A percentile compares a stretch with the other conserved stretches of the same genome.
Evolutionary conservation across 139 green algal species (phyloP).

Genomic region (Ettlia oleoabundans): DNA sequence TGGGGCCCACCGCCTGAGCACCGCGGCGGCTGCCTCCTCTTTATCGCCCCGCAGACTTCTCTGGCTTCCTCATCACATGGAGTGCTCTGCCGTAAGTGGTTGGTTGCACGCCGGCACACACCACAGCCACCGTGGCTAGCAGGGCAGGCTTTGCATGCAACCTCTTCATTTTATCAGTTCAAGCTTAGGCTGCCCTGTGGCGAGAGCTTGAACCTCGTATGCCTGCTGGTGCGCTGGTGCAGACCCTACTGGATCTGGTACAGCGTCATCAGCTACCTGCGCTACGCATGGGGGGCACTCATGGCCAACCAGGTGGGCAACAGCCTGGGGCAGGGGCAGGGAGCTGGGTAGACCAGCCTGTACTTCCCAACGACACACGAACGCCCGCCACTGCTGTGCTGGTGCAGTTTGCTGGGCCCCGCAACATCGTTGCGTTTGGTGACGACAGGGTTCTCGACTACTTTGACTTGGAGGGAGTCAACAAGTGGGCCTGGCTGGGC

Average conservation of each 20-base stretch:
- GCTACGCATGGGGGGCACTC: slow-evolving; percentile 31
- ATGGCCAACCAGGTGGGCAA: slow-evolving; percentile 56
- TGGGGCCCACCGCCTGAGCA: neutral
- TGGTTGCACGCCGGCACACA: neutral
- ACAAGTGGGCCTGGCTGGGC: slow-evolving; percentile 13
- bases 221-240: too few species aligned
- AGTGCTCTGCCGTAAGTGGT: slow-evolving; percentile 54
- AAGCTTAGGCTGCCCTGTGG: too few species aligned
- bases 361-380: neutral
- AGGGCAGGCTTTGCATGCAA: neutral
- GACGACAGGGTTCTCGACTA: neutral
- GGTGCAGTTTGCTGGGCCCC: neutral
- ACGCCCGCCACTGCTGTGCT: neutral
- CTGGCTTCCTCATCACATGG: slow-evolving; percentile 49
- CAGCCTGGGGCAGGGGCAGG: neutral
- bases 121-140: neutral
- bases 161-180: too few species aligned
- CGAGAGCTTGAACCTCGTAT: neutral
- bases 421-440: neutral
- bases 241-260: slow-evolving; percentile 65
- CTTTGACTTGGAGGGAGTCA: slow-evolving; percentile 2
- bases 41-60: neutral
- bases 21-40: neutral
- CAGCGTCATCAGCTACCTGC: slow-evolving; percentile 33
- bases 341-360: neutral